Percentiles rank a stretch among this genome's conserved stretches.
These are phyloP conservation scores for Erodium moschatum DNA, from an alignment of 441 rosid genomes.

Conservation along the genomic window DNA sequence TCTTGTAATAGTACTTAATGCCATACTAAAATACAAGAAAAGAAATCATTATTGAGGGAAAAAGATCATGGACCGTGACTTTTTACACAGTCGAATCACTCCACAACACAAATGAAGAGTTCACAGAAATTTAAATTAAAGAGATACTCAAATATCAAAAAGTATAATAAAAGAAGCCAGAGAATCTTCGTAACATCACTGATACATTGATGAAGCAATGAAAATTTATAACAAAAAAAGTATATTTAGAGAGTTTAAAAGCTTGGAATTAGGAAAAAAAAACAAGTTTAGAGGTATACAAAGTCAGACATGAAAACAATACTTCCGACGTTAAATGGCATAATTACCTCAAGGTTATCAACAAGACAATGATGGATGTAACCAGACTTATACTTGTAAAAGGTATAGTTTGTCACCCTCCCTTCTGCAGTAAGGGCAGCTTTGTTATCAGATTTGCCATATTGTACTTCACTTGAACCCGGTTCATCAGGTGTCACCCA, in stretches of 20 bases:
- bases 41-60: conserved; percentile 2
- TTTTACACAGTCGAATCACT: not conserved
- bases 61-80: not conserved
- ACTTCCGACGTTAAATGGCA: not conserved
- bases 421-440: conserved; percentile 58
- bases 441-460: conserved; percentile 39
- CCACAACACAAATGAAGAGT: not conserved
- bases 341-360: conserved; percentile 70
- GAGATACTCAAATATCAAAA: not conserved
- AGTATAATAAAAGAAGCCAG: not conserved
- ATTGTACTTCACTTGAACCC: conserved; percentile 48
- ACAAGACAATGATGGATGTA: conserved; percentile 73
- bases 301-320: conserved; percentile 4
- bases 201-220: not conserved
- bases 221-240: not conserved
- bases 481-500: conserved; percentile 85
- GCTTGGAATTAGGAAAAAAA: not conserved
- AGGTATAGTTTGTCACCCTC: conserved; percentile 52
- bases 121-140: too few species aligned
- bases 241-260: not conserved
- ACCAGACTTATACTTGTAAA: conserved; percentile 76
- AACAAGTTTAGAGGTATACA: conserved; percentile 10
- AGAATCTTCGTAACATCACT: not conserved
- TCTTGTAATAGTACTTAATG: too few species aligned
- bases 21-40: conserved; percentile 25